Conservation (phyloP, 2,329 filamentous ascomycete species). For the Ophiocordyceps sinensis region DNA sequence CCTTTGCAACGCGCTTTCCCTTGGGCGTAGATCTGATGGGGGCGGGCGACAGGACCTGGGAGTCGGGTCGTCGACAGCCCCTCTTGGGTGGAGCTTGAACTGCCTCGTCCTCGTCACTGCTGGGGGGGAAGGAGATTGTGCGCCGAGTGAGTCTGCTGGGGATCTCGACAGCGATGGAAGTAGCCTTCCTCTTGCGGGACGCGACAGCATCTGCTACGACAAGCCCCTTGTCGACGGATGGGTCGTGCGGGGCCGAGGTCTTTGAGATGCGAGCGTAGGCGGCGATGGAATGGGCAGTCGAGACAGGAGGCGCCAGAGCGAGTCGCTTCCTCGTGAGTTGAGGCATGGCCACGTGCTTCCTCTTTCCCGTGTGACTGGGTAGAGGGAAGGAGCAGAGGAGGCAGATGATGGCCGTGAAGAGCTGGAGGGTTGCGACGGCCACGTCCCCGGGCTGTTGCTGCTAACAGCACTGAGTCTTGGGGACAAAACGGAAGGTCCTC, state of each 20-base stretch:
- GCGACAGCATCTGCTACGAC: slow-evolving; percentile 12
- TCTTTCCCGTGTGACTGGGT: background rate
- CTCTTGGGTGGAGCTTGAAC: slow-evolving; percentile 11
- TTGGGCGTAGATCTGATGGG: slow-evolving; percentile 7
- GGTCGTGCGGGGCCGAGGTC: slow-evolving; percentile 11
- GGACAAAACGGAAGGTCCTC: too few species aligned
- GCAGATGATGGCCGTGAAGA: background rate
- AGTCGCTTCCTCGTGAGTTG: slow-evolving; percentile 6
- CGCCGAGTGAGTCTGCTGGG: slow-evolving; percentile 10
- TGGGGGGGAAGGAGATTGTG: slow-evolving; percentile 18
- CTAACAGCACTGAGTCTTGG: too few species aligned
- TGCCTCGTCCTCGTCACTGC: slow-evolving; percentile 15
- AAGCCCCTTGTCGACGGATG: slow-evolving; percentile 20
- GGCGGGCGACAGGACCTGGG: slow-evolving; percentile 1
- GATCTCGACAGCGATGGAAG: slow-evolving; percentile 10
- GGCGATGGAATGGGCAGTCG: slow-evolving; percentile 19
- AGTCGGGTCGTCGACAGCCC: slow-evolving; percentile 13
- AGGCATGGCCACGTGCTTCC: slow-evolving; percentile 2
- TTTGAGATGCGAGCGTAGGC: slow-evolving; percentile 35
- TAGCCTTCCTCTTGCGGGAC: slow-evolving; percentile 24
- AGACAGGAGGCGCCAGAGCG: slow-evolving; percentile 3
- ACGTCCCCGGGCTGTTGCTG: too few species aligned
- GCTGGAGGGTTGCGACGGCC: background rate
- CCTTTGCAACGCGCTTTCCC: slow-evolving; percentile 17
- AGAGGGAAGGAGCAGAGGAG: background rate